phyloP scores from a whole-genome alignment of 1,284 basidiomycete genomes.

The Flammula alnicola region DNA sequence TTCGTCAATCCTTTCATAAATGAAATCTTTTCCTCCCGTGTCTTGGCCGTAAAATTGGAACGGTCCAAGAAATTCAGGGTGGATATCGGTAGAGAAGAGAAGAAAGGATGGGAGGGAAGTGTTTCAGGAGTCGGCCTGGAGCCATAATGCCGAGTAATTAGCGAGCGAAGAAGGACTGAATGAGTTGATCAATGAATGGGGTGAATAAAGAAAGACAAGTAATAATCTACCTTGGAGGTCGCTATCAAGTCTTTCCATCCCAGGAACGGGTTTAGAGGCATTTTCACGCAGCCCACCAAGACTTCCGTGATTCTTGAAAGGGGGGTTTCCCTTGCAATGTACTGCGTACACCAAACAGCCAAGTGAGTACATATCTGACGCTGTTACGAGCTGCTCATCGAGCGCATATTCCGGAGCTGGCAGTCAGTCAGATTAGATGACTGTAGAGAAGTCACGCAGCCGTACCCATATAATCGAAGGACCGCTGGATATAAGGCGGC shows the following conservation, averaged over 20 bases:
- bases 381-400: slow-evolving; percentile 84
- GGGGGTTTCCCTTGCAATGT: slow-evolving; percentile 87
- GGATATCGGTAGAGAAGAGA: slow-evolving; percentile 95
- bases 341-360: slow-evolving; percentile 91
- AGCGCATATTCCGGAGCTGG: slow-evolving; percentile 94
- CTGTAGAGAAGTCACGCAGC: slow-evolving; percentile 6
- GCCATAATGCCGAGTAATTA: slow-evolving; percentile 81
- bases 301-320: slow-evolving; percentile 89
- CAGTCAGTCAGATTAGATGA: neutral
- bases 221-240: slow-evolving; percentile 66
- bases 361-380: slow-evolving; percentile 94
- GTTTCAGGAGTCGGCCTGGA: slow-evolving; percentile 78
- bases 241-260: slow-evolving; percentile 64
- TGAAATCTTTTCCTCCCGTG: slow-evolving; percentile 93
- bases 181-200: slow-evolving; percentile 8
- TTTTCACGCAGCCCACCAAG: slow-evolving; percentile 81
- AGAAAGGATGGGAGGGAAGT: slow-evolving; percentile 86
- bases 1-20: slow-evolving; percentile 90
- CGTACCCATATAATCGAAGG: slow-evolving; percentile 93
- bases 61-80: slow-evolving; percentile 97
- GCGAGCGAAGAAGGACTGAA: slow-evolving; percentile 74
- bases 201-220: neutral
- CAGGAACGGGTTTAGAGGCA: slow-evolving; percentile 67
- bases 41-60: slow-evolving; percentile 93
- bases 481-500: slow-evolving; percentile 85